A percentile compares a stretch with the other conserved stretches of the same genome.
Conservation (phyloP, 108 stramenopile species). For the Skeletonema menzelii region DNA sequence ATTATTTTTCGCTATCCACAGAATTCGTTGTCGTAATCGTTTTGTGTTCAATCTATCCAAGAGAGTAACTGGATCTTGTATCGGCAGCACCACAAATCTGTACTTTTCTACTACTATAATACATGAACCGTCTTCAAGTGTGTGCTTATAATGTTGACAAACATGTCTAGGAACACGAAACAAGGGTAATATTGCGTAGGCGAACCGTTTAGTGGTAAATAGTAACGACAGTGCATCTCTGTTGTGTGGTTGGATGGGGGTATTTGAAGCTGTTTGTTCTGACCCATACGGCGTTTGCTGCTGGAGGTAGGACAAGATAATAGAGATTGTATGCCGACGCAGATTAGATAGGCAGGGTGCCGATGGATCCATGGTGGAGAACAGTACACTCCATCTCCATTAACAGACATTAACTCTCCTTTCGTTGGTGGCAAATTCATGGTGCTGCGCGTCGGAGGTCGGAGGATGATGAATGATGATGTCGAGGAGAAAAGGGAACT, state of each 20-base stretch:
- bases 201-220: conserved; percentile 53
- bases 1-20: not conserved
- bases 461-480: no score
- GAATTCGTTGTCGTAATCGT: conserved; percentile 44
- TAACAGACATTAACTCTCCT: no score
- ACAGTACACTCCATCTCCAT: no score
- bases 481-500: no score
- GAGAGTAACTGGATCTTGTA: conserved; percentile 66
- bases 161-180: conserved; percentile 46
- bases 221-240: conserved; percentile 68
- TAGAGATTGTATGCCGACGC: conserved; percentile 60
- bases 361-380: conserved; percentile 1
- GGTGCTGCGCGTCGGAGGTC: no score
- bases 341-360: conserved; percentile 27
- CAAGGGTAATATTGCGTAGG: conserved; percentile 53
- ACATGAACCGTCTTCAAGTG: conserved; percentile 15
- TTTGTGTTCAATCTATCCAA: conserved; percentile 78
- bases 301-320: conserved; percentile 69
- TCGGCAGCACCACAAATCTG: conserved; percentile 61
- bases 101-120: conserved; percentile 26
- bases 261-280: not conserved
- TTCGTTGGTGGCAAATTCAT: no score
- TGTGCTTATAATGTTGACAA: conserved; percentile 20
- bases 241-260: conserved; percentile 13
- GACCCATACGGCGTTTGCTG: conserved; percentile 22